Percentiles rank a stretch among this genome's conserved stretches.
Conservation (phyloP, 441 rosid species). For the Adansonia grandidieri region DNA sequence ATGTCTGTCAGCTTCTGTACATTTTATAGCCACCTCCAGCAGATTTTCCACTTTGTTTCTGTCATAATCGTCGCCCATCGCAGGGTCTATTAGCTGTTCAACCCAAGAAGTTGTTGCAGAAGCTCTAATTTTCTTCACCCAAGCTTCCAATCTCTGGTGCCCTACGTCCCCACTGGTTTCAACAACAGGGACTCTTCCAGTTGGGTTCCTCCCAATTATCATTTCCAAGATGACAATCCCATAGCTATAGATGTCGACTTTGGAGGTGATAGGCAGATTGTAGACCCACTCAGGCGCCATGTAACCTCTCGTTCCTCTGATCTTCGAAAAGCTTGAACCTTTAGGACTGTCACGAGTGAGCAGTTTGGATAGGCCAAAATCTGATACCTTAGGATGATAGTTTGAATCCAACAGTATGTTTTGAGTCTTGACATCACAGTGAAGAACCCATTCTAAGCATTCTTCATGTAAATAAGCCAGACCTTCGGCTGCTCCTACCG, state of each 20-base stretch:
- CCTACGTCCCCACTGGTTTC: neutral
- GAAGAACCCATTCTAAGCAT: constrained; percentile 10
- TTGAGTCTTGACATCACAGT: constrained; percentile 9
- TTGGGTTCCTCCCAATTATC: constrained; percentile 32
- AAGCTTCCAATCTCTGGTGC: constrained; percentile 5
- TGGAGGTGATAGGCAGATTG: constrained; percentile 44
- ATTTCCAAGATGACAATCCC: constrained; percentile 49
- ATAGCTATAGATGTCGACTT: constrained; percentile 49
- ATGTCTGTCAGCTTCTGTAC: constrained; percentile 22
- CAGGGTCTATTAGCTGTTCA: constrained; percentile 20
- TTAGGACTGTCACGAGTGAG: neutral
- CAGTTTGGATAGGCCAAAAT: constrained; percentile 18
- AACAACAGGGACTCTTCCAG: neutral
- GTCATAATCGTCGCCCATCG: constrained; percentile 12
- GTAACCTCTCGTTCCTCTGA: constrained; percentile 19
- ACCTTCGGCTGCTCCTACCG: constrained; percentile 9
- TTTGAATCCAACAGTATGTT: constrained; percentile 13
- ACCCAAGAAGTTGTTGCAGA: neutral
- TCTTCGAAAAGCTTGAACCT: constrained; percentile 18
- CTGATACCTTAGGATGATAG: constrained; percentile 18
- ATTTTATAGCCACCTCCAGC: constrained; percentile 13
- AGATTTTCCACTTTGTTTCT: constrained; percentile 2
- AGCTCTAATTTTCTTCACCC: constrained; percentile 16
- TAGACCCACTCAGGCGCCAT: constrained; percentile 42
- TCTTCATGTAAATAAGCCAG: constrained; percentile 11